Percentiles rank a stretch among this genome's conserved stretches.
Conservation (phyloP, 2,329 filamentous ascomycete genomes). For the Neofusicoccum cordaticola region DNA sequence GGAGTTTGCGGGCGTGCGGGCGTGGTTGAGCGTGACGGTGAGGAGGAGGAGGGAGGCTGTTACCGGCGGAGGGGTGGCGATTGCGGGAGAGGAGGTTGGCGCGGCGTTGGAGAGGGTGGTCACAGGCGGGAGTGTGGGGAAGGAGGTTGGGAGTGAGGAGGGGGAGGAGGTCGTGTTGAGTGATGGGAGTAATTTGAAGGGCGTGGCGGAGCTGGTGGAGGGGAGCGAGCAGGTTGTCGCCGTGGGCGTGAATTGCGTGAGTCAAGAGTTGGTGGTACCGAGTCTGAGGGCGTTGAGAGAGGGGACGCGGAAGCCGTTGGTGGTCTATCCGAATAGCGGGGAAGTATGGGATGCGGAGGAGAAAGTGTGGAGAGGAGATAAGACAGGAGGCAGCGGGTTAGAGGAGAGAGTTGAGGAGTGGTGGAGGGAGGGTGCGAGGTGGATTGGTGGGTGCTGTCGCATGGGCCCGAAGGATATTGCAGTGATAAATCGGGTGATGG, state of each 20-base stretch:
- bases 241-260: conserved; percentile 47
- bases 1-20: conserved; percentile 36
- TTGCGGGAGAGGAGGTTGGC: background rate
- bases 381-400: conserved; percentile 25
- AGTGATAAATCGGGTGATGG: conserved; percentile 25
- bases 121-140: background rate
- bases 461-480: conserved; percentile 43
- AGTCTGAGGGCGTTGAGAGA: conserved; percentile 32
- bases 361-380: conserved; percentile 34
- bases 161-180: conserved; percentile 34
- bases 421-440: conserved; percentile 36
- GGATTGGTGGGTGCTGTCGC: conserved; percentile 50
- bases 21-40: conserved; percentile 45
- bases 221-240: conserved; percentile 35
- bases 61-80: background rate
- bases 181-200: conserved; percentile 40
- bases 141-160: background rate
- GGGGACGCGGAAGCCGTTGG: background rate
- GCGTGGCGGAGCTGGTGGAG: conserved; percentile 33
- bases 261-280: conserved; percentile 31
- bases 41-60: background rate
- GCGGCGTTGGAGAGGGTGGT: background rate
- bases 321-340: conserved; percentile 35
- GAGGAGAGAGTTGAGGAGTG: conserved; percentile 32
- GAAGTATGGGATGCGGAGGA: conserved; percentile 45